Conservation (phyloP, 306 rosid species). For the Trifolium subterraneum region DNA sequence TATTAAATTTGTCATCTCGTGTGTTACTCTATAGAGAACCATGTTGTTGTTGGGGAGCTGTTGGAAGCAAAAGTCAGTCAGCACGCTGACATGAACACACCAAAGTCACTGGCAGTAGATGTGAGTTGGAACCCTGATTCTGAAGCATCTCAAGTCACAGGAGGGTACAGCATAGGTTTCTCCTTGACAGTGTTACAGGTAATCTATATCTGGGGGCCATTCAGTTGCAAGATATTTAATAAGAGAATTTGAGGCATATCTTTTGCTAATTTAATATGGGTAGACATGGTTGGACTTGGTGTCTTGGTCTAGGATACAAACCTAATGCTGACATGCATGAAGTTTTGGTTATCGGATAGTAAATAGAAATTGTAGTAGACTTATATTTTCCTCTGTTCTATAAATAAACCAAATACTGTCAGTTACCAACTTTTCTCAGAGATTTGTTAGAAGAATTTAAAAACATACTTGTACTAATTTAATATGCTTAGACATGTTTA, state of each 20-base stretch:
- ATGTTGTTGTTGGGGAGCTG: conserved; percentile 92
- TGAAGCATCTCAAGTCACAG: conserved; percentile 88
- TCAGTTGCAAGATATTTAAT: conserved; percentile 35
- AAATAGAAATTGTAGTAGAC: conserved; percentile 22
- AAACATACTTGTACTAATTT: conserved; percentile 16
- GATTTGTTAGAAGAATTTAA: conserved; percentile 26
- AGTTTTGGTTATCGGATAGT: conserved; percentile 27
- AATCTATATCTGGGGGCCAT: conserved; percentile 26
- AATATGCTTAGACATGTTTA: conserved; percentile 18
- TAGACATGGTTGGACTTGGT: conserved; percentile 26
- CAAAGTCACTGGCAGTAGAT: conserved; percentile 77
- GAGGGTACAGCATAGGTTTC: conserved; percentile 95
- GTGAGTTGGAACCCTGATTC: conserved; percentile 79
- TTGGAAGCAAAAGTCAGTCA: conserved; percentile 75
- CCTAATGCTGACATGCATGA: neutral
- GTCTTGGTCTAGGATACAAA: conserved; percentile 33
- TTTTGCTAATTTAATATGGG: conserved; percentile 7
- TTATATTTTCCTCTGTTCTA: conserved; percentile 23
- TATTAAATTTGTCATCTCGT: conserved; percentile 40
- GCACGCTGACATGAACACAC: conserved; percentile 71
- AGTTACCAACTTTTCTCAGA: conserved; percentile 20
- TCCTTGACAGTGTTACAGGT: conserved; percentile 98
- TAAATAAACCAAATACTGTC: conserved; percentile 20
- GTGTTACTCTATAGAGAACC: conserved; percentile 85
- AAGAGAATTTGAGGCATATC: conserved; percentile 9